Percentiles rank a stretch among this genome's conserved stretches.
Conservation (phyloP, 139 green algal species). For the Closterium sp. region DNA sequence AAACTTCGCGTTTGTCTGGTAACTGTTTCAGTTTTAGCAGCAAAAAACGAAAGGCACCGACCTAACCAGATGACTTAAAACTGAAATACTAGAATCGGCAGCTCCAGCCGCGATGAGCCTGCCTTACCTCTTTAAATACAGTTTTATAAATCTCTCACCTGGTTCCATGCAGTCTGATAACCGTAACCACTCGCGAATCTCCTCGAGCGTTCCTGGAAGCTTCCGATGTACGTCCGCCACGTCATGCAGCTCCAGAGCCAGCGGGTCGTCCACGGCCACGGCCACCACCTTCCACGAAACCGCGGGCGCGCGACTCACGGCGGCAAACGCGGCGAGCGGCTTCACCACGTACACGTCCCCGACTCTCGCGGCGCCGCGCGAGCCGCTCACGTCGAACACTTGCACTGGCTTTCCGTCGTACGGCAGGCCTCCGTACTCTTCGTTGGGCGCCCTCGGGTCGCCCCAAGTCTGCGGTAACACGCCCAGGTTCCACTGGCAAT, state of each 20-base stretch:
- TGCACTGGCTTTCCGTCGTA: conserved; percentile 14
- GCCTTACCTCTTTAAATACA: background rate
- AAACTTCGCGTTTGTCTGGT: no score
- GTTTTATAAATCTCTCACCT: background rate
- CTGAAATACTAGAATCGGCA: background rate
- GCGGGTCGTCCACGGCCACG: conserved; percentile 16
- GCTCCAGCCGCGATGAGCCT: background rate
- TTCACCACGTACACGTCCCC: conserved; percentile 38
- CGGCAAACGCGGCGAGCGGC: conserved; percentile 25
- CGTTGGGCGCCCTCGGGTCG: background rate
- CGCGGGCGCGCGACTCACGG: background rate
- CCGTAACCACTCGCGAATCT: conserved; percentile 33
- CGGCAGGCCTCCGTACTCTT: conserved; percentile 8
- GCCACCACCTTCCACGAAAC: conserved; percentile 28
- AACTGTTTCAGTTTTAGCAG: no score
- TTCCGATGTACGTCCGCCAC: conserved; percentile 14
- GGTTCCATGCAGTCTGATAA: background rate
- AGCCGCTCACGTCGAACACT: conserved; percentile 20
- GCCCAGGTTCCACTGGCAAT: conserved; percentile 18
- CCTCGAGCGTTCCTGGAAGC: conserved; percentile 20
- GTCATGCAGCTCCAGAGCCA: conserved; percentile 16
- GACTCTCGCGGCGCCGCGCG: background rate
- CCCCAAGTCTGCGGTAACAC: conserved; percentile 31
- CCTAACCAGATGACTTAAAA: background rate
- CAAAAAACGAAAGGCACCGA: background rate